A percentile compares a stretch with the other conserved stretches of the same genome.
Evolutionary conservation across 2,329 filamentous ascomycete species (phyloP).

Genomic region (Cladosporium velox): DNA sequence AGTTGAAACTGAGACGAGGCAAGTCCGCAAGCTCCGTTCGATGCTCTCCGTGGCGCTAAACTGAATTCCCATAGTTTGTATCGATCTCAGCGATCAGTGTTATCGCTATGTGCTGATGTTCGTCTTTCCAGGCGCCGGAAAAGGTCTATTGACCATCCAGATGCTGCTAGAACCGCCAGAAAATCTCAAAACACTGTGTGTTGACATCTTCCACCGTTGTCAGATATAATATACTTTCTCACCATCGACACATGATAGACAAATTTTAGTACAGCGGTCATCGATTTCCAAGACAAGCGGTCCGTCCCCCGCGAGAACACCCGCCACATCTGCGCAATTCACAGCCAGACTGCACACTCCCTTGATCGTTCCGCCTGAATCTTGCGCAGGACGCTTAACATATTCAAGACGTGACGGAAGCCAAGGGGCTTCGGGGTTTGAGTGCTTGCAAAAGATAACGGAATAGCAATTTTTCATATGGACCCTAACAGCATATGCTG

Average conservation of each 20-base stretch:
- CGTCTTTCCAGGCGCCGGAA: too few species aligned
- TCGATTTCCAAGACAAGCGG: not conserved
- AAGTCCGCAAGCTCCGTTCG: not conserved
- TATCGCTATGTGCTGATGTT: too few species aligned
- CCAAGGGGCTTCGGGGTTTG: not conserved
- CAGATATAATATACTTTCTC: not conserved
- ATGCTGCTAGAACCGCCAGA: not conserved
- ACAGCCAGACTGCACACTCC: too few species aligned
- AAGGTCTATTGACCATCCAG: not conserved
- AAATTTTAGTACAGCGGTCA: not conserved
- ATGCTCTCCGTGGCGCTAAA: not conserved
- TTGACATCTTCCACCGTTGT: not conserved
- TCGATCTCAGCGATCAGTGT: too few species aligned
- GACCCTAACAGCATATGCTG: not conserved
- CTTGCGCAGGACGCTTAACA: not conserved
- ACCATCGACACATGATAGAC: not conserved
- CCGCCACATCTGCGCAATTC: not conserved
- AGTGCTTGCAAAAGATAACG: not conserved
- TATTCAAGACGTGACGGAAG: not conserved
- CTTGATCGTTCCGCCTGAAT: too few species aligned
- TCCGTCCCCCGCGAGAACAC: not conserved
- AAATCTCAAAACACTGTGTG: not conserved
- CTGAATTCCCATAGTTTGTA: not conserved
- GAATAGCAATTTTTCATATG: not conserved
- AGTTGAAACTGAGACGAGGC: not conserved